Base-by-base conservation (phyloP, 83 land plant species). In the Diphasiastrum complanatum region DNA sequence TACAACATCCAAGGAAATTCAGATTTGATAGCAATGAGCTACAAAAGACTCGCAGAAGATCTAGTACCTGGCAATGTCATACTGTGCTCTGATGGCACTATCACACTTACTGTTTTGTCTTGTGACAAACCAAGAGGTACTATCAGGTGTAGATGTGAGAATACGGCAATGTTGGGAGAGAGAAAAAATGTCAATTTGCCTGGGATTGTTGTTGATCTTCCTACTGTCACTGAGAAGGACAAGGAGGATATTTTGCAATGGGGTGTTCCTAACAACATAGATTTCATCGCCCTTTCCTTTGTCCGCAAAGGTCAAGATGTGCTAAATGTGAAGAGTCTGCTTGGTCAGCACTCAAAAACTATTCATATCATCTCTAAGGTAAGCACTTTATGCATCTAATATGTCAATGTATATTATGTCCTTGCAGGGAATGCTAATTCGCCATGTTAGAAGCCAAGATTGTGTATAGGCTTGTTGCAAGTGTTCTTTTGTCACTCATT, bases 121-220 rank as follows among this genome's bases (percentile, higher is more conserved):
- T 34, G 49, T 58, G 45, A 58, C 23, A 33, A 37, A 4, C 43
- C 33, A 22, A 6, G 6, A 5, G 61, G 61, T 11, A 58, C 61
- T 4, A 34, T 58, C 5, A 58, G 12, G 20, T 30, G 28, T 16
- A 33, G 48, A 34, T 58, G 61, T 58, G 61, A 58, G 20, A 79
- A 79, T 49, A 66, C 79, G 47, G 82, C 82, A 14, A 63, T 59
- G 33, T 47, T 79, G 10, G 79, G 82, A 6, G 82, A 79, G 68
- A 75, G 82, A 23, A 79, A 80, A 50, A 80, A 80, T 63, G 80
- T 76, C n/a, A 80, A 80, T 51, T 69, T 80, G 33, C 83, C 79
- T 55, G 83, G 83, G 41, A 65, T 80, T 29, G 77, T 80, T 22
- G 83, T 80, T 43, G 83, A 80, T 58, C 77, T 80, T 48, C 82